These are phyloP conservation scores for Xylariaceae sp. DNA, from an alignment of 2,329 filamentous ascomycete species.

Conservation along the genomic window DNA sequence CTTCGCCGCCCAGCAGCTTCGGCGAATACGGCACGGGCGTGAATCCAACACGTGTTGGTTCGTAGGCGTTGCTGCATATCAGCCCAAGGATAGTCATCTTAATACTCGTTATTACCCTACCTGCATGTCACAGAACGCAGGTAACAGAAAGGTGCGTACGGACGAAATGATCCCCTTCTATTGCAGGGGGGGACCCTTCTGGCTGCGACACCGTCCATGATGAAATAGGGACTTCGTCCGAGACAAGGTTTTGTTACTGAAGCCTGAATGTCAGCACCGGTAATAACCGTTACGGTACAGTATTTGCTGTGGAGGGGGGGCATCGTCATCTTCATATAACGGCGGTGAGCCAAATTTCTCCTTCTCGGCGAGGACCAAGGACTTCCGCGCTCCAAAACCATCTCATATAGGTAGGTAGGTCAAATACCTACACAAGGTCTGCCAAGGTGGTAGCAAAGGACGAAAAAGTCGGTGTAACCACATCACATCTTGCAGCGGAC, in stretches of 20 bases:
- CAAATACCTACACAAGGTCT: slow-evolving; percentile 3
- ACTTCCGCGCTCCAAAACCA: slow-evolving; percentile 12
- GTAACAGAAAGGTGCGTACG: slow-evolving; percentile 1
- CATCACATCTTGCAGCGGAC: slow-evolving; percentile 22
- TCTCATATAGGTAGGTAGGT: slow-evolving; percentile 3
- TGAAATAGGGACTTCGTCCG: slow-evolving; percentile 18
- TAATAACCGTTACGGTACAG: slow-evolving; percentile 22
- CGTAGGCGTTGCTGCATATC: background rate
- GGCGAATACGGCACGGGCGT: slow-evolving; percentile 2
- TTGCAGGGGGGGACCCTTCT: slow-evolving; percentile 4
- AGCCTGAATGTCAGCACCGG: slow-evolving; percentile 14
- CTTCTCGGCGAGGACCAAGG: slow-evolving; percentile 15
- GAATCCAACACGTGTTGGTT: background rate
- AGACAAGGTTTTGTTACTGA: slow-evolving; percentile 22
- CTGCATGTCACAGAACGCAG: slow-evolving; percentile 5
- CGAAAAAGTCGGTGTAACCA: slow-evolving; percentile 31
- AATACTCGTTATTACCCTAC: slow-evolving; percentile 1
- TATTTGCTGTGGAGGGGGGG: background rate
- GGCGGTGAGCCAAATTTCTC: slow-evolving; percentile 26
- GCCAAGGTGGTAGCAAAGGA: background rate
- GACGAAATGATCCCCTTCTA: background rate
- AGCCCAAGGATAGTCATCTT: slow-evolving; percentile 11
- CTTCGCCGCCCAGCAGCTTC: slow-evolving; percentile 11
- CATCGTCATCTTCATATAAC: slow-evolving; percentile 11
- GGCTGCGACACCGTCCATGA: slow-evolving; percentile 23